Conservation (phyloP, 2,329 filamentous ascomycete species). For the Microcera coccophila region DNA sequence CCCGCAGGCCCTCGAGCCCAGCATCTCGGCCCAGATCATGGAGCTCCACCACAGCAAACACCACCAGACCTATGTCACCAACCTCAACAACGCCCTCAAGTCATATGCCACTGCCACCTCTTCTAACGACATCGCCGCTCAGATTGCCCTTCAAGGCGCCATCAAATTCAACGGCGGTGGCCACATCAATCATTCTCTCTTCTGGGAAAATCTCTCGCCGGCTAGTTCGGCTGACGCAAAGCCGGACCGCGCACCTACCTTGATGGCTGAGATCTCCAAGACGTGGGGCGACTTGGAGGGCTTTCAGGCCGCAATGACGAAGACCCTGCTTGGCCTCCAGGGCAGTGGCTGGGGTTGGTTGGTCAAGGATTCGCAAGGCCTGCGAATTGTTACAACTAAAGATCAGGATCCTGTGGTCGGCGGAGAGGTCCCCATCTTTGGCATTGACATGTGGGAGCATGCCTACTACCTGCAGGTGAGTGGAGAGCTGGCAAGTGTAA, state of each 20-base stretch:
- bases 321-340: constrained; percentile 66
- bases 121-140: constrained; percentile 56
- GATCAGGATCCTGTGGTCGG: constrained; percentile 75
- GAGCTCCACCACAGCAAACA: constrained; percentile 76
- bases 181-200: constrained; percentile 88
- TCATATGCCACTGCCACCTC: constrained; percentile 55
- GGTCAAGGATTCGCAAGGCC: constrained; percentile 56
- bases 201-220: constrained; percentile 80
- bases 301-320: constrained; percentile 64
- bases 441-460: constrained; percentile 91
- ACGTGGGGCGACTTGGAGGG: constrained; percentile 65
- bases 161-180: constrained; percentile 89
- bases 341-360: constrained; percentile 90
- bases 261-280: constrained; percentile 57
- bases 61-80: constrained; percentile 74
- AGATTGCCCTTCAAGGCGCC: constrained; percentile 63
- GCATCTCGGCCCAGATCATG: constrained; percentile 77
- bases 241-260: constrained; percentile 50
- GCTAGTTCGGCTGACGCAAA: constrained; percentile 55
- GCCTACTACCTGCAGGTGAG: constrained; percentile 78
- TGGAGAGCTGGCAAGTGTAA: constrained; percentile 3
- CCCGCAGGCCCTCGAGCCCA: constrained; percentile 62
- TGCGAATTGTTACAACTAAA: constrained; percentile 76
- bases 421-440: constrained; percentile 65
- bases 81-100: constrained; percentile 64